These are phyloP conservation scores for Neotropicomus parvogracilis DNA, from an alignment of 1,284 basidiomycete genomes.

Conservation along the genomic window DNA sequence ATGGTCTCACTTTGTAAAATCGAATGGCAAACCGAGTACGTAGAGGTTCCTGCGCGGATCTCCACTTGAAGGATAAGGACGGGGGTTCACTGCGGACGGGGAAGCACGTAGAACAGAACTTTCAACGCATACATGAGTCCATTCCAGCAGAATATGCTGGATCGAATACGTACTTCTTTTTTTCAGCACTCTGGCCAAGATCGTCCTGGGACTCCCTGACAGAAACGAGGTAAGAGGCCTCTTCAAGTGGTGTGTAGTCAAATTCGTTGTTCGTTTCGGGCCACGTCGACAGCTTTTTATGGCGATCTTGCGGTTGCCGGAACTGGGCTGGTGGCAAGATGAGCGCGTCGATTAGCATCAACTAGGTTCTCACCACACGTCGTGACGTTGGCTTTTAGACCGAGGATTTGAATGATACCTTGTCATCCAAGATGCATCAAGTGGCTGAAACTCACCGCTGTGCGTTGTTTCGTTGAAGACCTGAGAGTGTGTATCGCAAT, in stretches of 20 bases:
- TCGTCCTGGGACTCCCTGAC: slow-evolving; percentile 14
- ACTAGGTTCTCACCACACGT: slow-evolving; percentile 14
- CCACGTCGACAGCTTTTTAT: neutral
- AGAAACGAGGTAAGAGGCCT: slow-evolving; percentile 13
- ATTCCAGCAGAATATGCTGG: neutral
- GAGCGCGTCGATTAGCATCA: neutral
- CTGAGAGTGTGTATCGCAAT: slow-evolving; percentile 27
- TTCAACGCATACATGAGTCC: slow-evolving; percentile 24
- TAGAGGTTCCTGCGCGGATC: slow-evolving; percentile 73
- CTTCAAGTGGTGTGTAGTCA: neutral
- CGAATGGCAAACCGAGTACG: slow-evolving; percentile 73
- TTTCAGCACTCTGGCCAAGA: slow-evolving; percentile 1
- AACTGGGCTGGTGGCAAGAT: slow-evolving; percentile 15
- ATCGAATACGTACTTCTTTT: slow-evolving; percentile 9
- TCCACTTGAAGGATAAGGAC: slow-evolving; percentile 28
- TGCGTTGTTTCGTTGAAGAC: slow-evolving; percentile 6
- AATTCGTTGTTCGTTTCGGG: slow-evolving; percentile 15
- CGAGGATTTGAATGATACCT: neutral
- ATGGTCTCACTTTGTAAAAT: slow-evolving; percentile 60
- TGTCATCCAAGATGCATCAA: neutral
- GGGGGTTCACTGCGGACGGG: slow-evolving; percentile 13
- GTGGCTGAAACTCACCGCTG: slow-evolving; percentile 15
- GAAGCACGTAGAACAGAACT: slow-evolving; percentile 35
- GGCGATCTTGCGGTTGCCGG: slow-evolving; percentile 13
- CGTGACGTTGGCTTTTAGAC: slow-evolving; percentile 8